A percentile compares a stretch with the other conserved stretches of the same genome.
phyloP scores from a whole-genome alignment of 495 filamentous ascomycete species.

The Penicillium turbatum region DNA sequence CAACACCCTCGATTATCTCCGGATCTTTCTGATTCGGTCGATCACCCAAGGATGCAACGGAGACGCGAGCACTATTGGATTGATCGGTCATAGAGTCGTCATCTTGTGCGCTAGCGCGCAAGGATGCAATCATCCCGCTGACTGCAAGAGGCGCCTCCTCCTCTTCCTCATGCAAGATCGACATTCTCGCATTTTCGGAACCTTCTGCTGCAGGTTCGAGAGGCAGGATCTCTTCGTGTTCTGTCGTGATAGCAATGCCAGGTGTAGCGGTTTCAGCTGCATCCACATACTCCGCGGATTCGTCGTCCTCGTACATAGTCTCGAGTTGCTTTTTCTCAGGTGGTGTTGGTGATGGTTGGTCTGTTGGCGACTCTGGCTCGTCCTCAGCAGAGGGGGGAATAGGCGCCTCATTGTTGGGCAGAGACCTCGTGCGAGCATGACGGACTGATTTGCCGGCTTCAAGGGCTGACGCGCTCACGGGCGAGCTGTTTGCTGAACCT shows the following conservation, averaged over 20 bases:
- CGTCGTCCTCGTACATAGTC: conserved; percentile 45
- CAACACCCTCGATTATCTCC: conserved; percentile 38
- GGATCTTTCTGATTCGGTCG: conserved; percentile 15
- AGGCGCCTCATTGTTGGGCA: conserved; percentile 41
- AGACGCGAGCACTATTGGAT: conserved; percentile 20
- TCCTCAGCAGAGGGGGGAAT: conserved; percentile 14
- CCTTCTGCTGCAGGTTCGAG: conserved; percentile 9
- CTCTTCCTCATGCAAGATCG: conserved; percentile 25
- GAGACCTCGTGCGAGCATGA: conserved; percentile 52
- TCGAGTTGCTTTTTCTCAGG: conserved; percentile 35
- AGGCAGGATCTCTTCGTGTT: conserved; percentile 3
- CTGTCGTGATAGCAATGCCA: conserved; percentile 23
- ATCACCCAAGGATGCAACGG: conserved; percentile 24
- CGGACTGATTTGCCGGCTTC: conserved; percentile 20
- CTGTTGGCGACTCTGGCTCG: conserved; percentile 12
- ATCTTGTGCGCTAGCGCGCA: conserved; percentile 17
- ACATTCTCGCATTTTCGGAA: conserved; percentile 21
- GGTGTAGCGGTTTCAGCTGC: conserved; percentile 18
- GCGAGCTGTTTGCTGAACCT: conserved; percentile 29
- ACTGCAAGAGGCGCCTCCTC: conserved; percentile 17
- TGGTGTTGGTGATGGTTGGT: conserved; percentile 27
- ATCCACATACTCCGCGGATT: conserved; percentile 29
- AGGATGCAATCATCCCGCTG: conserved; percentile 20
- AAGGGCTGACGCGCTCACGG: conserved; percentile 27
- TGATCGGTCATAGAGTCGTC: conserved; percentile 22